Conservation (phyloP, 805 yeast species). For the Scheffersomyces ergatensis region DNA sequence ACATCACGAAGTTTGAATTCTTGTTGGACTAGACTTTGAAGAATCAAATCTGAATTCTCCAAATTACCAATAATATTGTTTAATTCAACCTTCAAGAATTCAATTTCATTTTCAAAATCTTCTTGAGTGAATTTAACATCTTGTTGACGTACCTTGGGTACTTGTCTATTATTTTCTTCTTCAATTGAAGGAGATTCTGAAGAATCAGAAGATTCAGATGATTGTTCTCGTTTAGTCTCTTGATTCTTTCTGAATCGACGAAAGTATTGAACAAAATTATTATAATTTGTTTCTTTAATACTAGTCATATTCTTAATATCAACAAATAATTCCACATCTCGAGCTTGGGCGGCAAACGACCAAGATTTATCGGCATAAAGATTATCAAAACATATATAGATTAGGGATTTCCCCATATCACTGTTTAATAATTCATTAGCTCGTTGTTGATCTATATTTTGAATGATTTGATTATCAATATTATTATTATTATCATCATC, state of each 20-base stretch:
- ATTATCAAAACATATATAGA: conserved; percentile 43
- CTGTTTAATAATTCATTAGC: conserved; percentile 6
- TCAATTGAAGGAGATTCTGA: background rate
- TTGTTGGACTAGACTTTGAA: conserved; percentile 27
- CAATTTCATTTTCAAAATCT: conserved; percentile 30
- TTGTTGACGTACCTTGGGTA: no score
- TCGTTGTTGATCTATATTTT: background rate
- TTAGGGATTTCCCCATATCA: conserved; percentile 22
- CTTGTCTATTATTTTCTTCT: conserved; percentile 1
- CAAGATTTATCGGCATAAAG: conserved; percentile 39
- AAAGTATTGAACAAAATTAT: conserved; percentile 4
- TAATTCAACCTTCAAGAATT: conserved; percentile 28
- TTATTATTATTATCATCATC: background rate
- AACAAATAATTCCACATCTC: conserved; percentile 33
- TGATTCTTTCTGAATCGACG: background rate
- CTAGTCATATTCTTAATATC: conserved; percentile 34
- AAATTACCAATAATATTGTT: conserved; percentile 29
- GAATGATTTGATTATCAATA: background rate
- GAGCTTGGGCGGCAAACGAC: conserved; percentile 32
- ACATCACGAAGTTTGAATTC: conserved; percentile 34
- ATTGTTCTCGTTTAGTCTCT: background rate
- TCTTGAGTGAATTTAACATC: conserved; percentile 7
- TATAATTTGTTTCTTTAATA: conserved; percentile 34
- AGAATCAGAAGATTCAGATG: background rate
- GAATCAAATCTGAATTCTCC: conserved; percentile 22